Percentiles rank a stretch among this genome's conserved stretches.
phyloP scores from a whole-genome alignment of 352 stramenopile genomes.

The Globisporangium mamillatum region DNA sequence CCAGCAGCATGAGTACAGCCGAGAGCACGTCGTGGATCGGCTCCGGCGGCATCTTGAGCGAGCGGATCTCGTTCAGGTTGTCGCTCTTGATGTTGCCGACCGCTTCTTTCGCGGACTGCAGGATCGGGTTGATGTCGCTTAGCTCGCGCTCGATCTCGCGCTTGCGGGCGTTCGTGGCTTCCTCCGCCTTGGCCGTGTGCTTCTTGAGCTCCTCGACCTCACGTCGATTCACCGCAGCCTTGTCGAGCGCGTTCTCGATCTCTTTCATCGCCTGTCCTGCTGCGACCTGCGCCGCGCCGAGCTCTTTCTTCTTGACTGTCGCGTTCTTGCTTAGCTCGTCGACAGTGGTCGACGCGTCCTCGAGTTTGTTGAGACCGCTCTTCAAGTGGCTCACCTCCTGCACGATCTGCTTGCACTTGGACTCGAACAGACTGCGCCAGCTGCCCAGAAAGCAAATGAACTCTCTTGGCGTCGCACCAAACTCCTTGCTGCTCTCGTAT shows the following conservation, averaged over 20 bases:
- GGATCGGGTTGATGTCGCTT: constrained; percentile 87
- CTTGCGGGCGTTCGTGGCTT: constrained; percentile 89
- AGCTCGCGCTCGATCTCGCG: constrained; percentile 92
- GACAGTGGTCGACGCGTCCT: constrained; percentile 88
- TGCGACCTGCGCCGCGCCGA: constrained; percentile 81
- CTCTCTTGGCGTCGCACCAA: constrained; percentile 79
- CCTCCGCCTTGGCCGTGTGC: constrained; percentile 85
- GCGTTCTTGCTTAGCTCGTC: constrained; percentile 90
- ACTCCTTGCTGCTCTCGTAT: constrained; percentile 63
- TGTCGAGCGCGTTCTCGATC: constrained; percentile 92
- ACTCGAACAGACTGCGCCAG: constrained; percentile 77
- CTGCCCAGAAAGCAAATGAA: constrained; percentile 84
- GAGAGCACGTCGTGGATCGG: constrained; percentile 94
- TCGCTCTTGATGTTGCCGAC: constrained; percentile 95
- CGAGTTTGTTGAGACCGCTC: constrained; percentile 89
- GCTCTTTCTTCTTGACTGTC: constrained; percentile 87
- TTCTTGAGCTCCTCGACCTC: constrained; percentile 93
- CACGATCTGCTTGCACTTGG: constrained; percentile 77
- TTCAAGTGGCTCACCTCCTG: constrained; percentile 89
- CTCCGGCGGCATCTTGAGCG: constrained; percentile 94
- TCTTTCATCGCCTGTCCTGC: constrained; percentile 94
- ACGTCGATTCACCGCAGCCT: constrained; percentile 82
- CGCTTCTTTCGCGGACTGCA: constrained; percentile 90
- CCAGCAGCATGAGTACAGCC: constrained; percentile 94
- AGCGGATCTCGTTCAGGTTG: constrained; percentile 95